A percentile compares a stretch with the other conserved stretches of the same genome.
These are phyloP conservation scores for Ophiocordyceps robertsii DNA, from an alignment of 2,329 filamentous ascomycete genomes.

Conservation along the genomic window DNA sequence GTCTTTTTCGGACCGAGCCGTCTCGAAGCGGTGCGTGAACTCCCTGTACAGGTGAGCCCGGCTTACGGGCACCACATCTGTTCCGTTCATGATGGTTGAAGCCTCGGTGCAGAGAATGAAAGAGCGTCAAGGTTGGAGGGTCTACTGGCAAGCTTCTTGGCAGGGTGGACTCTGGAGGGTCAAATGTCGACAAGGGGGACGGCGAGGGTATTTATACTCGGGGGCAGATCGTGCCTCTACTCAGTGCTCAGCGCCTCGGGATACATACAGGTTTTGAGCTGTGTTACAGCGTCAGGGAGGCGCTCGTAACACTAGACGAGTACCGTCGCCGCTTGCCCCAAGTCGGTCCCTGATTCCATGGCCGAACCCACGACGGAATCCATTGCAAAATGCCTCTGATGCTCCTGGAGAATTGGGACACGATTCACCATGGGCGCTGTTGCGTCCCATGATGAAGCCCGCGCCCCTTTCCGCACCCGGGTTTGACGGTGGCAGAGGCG, in stretches of 20 bases:
- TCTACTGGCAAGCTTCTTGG: no score
- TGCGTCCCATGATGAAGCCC: no score
- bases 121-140: no score
- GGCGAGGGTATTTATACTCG: background rate
- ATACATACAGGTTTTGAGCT: conserved; percentile 1
- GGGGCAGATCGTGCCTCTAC: background rate
- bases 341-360: background rate
- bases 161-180: no score
- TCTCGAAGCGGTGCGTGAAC: background rate
- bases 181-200: background rate
- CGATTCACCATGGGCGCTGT: no score
- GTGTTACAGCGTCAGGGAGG: background rate
- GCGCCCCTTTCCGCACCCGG: no score
- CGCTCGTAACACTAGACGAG: background rate
- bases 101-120: no score
- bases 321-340: background rate
- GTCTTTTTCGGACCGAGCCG: background rate
- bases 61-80: no score
- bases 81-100: no score
- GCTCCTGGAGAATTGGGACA: no score
- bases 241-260: background rate
- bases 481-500: no score
- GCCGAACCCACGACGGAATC: background rate
- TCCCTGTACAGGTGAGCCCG: background rate
- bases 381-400: no score